A percentile compares a stretch with the other conserved stretches of the same genome.
These are phyloP conservation scores for Fusarium buharicum DNA, from an alignment of 2,329 filamentous ascomycete genomes.

Conservation along the genomic window DNA sequence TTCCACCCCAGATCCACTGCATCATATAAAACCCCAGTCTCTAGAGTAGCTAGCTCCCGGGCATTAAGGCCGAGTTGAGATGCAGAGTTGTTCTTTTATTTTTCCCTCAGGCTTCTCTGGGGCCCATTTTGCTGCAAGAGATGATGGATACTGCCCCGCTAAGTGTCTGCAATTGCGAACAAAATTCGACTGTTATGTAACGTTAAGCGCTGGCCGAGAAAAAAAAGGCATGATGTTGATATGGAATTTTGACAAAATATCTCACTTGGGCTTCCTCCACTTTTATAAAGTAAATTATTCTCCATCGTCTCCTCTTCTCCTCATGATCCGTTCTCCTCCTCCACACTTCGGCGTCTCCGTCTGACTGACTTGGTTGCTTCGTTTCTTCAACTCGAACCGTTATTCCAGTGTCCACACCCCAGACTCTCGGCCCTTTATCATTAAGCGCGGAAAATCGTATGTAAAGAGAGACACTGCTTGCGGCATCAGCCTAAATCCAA, in stretches of 20 bases:
- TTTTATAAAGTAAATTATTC: conserved; percentile 5
- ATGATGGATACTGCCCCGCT: conserved; percentile 5
- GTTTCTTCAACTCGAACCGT: not conserved
- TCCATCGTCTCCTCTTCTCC: conserved; percentile 2
- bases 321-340: conserved; percentile 12
- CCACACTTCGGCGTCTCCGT: conserved; percentile 34
- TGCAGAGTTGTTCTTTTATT: conserved; percentile 25
- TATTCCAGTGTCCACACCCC: conserved; percentile 1
- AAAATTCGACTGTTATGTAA: conserved; percentile 1
- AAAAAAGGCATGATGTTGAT: too few relatives aligned
- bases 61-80: conserved; percentile 26
- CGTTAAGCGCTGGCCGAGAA: not conserved
- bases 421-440: conserved; percentile 29
- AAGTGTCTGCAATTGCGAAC: not conserved
- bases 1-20: conserved; percentile 38
- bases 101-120: conserved; percentile 26
- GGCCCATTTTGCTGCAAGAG: not conserved
- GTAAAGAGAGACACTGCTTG: not conserved
- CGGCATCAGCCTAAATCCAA: conserved; percentile 33
- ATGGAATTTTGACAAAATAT: not conserved
- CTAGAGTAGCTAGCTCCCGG: conserved; percentile 10
- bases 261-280: conserved; percentile 22
- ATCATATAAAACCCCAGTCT: conserved; percentile 13
- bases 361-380: conserved; percentile 8
- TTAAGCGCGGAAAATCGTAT: not conserved